Evolutionary conservation across 306 rosid species (phyloP), one percentile per base, ranked within the genome.

Genomic region (Pyrus pyrifolia): DNA sequence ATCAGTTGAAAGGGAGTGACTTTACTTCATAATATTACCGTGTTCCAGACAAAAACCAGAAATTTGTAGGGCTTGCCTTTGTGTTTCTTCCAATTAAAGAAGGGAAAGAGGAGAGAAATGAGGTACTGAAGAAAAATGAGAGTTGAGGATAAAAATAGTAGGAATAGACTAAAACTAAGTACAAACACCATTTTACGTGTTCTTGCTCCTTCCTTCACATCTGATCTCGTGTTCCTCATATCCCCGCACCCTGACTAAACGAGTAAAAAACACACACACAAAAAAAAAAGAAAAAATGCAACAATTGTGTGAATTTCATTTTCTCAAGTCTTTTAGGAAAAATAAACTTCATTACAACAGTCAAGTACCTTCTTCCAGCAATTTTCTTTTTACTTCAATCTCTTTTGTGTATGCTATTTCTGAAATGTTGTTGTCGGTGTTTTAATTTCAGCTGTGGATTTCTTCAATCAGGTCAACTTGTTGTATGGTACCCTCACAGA

Each of bases 381-480:
- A 73, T 75, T 81, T 78, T 27, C 29, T 63, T 25, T 23, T 35
- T 57, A 30, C 13, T 17, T 63, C 44, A 59, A 75, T 30, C 52
- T 45, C 52, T 78, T 33, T 3, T 49, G 22, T 42, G 64, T 70
- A 57, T 31, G 67, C 33, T 63, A 53, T 73, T 67, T 81, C 85
- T 87, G 73, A 86, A 81, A 67, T 75, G 51, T 61, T 61, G 31
- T 83, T 67, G 58, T 71, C 76, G 78, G 67, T 52, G 45, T 79
- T 84, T 77, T 69, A 71, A 72, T 83, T 88, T 80, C 97, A 96
- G 98, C 98, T 78, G 99, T 96, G 74, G 99, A 96, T 89, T 96
- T 96, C 87, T 96, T 96, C 94, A 96, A 96, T 86, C 99, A 96
- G 88, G 98, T 92, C 93, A 93, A 96, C 88, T 92, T 96, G 88